Percentiles rank a stretch among this genome's conserved stretches.
These are phyloP conservation scores for Pseudevernia furfuracea DNA, from an alignment of 495 filamentous ascomycete species.

Conservation along the genomic window DNA sequence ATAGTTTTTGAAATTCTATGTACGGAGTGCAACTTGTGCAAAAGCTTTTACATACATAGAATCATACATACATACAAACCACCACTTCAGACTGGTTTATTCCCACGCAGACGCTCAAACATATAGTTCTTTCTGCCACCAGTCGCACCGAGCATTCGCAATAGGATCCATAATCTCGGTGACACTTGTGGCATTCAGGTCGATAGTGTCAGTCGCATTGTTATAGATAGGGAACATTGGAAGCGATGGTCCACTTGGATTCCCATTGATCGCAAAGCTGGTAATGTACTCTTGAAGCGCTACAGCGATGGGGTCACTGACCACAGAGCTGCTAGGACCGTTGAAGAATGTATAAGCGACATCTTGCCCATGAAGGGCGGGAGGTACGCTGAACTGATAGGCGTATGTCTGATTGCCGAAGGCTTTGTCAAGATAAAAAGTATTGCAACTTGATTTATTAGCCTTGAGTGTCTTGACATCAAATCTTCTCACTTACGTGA, in stretches of 20 bases:
- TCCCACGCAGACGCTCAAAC: not conserved
- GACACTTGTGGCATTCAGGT: slow-evolving; percentile 39
- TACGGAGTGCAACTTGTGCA: not conserved
- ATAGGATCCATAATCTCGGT: slow-evolving; percentile 37
- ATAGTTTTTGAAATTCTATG: not conserved
- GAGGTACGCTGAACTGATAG: slow-evolving; percentile 55
- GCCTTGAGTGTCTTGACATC: not conserved
- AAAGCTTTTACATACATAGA: not conserved
- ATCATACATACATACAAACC: not conserved
- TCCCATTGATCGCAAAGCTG: slow-evolving; percentile 44
- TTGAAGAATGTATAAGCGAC: slow-evolving; percentile 50
- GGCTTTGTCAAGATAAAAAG: slow-evolving; percentile 26
- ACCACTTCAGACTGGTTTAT: not conserved
- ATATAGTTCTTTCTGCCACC: slow-evolving; percentile 31
- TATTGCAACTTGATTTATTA: slow-evolving; percentile 15
- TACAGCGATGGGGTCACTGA: slow-evolving; percentile 41
- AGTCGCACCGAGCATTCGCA: slow-evolving; percentile 39
- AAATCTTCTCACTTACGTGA: slow-evolving; percentile 28
- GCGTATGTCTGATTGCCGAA: slow-evolving; percentile 47
- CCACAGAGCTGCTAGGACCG: slow-evolving; percentile 36
- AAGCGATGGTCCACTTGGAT: slow-evolving; percentile 36
- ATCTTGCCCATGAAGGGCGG: slow-evolving; percentile 48
- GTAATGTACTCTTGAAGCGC: slow-evolving; percentile 55
- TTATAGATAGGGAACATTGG: slow-evolving; percentile 40
- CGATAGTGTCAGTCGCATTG: slow-evolving; percentile 32